Base-by-base conservation (phyloP, 2,329 filamentous ascomycete species). In the Alternaria conjuncta region DNA sequence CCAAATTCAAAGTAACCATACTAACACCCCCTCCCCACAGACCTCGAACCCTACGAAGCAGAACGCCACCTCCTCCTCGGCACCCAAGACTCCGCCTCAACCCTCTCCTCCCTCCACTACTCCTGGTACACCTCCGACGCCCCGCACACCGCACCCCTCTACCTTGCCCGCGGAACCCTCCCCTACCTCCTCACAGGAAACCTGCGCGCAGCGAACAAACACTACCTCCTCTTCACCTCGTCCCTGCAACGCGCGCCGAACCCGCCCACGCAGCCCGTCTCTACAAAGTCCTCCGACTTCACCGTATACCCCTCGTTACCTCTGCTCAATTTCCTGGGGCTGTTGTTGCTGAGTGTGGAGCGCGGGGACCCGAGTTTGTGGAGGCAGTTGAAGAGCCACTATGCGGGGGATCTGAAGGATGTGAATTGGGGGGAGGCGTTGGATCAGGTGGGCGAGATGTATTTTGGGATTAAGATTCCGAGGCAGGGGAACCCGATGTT, bases 151-250 rank as follows among this genome's bases (percentile, higher is more conserved):
- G 96, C 96, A 2, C 90, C 93, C 5, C 84, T 93, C 59, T 99
- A 96, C 81, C 92, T 90, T 67, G 93, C 92, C 11, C 92, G 96
- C 70, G 94, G 91, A 26, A 88, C 98, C 46, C 88, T 99, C 44
- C 94, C 96, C 12, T 98, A 97, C 81, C 89, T 99, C 54, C 86
- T 98, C 46, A 88, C 92, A 47, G 95, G 94, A 75, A 98, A 98
- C 80, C 85, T 97, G 32, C 92, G 94, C 70, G 94, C 92, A 56
- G 96, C 96, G 60, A 95, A 93, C 79, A 90, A 91, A 67, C 90
- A 91, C 71, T 90, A 96, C 75, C 88, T 92, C 50, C 84, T 93
- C 63, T 96, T 96, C 81, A 91, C 88, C 20, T 87, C 86, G 61
- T 85, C 86, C 44, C 86, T 96, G 47, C 85, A 84, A 25, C 82